Evolutionary conservation across 2,329 filamentous ascomycete genomes (phyloP), one percentile per base, ranked within the genome.

Genomic region (Onygenales sp.): DNA sequence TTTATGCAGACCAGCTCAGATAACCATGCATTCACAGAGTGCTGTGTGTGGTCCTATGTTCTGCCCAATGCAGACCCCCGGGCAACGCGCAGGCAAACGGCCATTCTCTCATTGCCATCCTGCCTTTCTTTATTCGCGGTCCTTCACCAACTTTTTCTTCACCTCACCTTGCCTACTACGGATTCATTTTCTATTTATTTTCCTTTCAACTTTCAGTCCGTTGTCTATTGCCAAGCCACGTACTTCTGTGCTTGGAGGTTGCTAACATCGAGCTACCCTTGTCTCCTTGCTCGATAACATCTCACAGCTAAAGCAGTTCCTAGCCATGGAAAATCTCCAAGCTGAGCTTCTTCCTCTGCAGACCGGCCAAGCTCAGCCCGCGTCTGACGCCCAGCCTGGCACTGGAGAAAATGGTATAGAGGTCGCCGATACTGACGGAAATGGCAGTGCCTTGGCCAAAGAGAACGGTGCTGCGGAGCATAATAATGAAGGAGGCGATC

Each of bases 401-500:
- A 13, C 7, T 11, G n/a, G 38, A 35, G 9, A 13, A 8, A 8
- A 11, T 43, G 41, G n/a, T 14, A 31, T 11, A 7, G 35, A 33
- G 27, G 17, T 17, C 17, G 7, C 35, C 8, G 36, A 32, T n/a
- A 39, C 9, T n/a, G 21, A 27, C 35, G 7, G 21, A 27, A 27
- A 13, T 14, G 11, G 17, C 6, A 31, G 8, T 33, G 9, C 7
- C 3, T 6, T 17, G 7, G 33, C 47, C 10, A 17, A 27, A 14
- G 53, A 54, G 10, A 35, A 43, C 35, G 50, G 14, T 17, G 39
- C 49, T n/a, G 36, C 35, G 9, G 44, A 14, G 17, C 31, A 36
- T 14, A 48, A 48, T 21, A 41, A 50, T 7, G 53, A 48, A 17
- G 52, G 53, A 17, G 43, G 44, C 39, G 39, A 50, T 13, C 38